Percentiles rank a stretch among this genome's conserved stretches.
These are phyloP conservation scores for Fusarium palustre DNA, from an alignment of 2,329 filamentous ascomycete species.

Conservation along the genomic window DNA sequence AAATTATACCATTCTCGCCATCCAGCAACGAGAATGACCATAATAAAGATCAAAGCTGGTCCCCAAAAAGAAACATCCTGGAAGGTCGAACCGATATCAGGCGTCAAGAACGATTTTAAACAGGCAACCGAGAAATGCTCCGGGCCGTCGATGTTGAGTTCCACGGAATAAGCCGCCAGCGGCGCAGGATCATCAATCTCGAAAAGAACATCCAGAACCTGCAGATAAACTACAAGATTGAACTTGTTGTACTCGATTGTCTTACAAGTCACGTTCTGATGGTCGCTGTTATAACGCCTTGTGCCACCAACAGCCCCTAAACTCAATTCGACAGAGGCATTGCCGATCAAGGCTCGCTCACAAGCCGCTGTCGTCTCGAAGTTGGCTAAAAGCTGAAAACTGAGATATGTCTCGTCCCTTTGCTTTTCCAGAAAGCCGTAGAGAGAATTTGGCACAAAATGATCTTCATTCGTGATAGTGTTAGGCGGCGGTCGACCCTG, in stretches of 20 bases:
- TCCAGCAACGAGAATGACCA: conserved; percentile 35
- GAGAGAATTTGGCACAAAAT: conserved; percentile 9
- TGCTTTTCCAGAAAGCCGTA: conserved; percentile 8
- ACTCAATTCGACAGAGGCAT: conserved; percentile 27
- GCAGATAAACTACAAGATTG: not conserved
- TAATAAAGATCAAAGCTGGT: conserved; percentile 15
- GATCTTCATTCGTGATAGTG: not conserved
- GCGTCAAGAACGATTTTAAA: conserved; percentile 32
- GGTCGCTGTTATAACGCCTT: conserved; percentile 25
- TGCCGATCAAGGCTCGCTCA: conserved; percentile 2
- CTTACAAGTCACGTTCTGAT: conserved; percentile 36
- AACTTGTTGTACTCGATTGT: not conserved
- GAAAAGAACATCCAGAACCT: conserved; percentile 12
- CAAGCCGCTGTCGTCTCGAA: conserved; percentile 18
- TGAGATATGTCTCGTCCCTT: conserved; percentile 16
- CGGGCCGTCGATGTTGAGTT: conserved; percentile 31
- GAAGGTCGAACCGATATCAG: conserved; percentile 21
- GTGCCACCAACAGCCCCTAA: conserved; percentile 34
- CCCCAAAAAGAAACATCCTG: conserved; percentile 28
- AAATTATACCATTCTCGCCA: conserved; percentile 32
- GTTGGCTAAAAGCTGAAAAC: not conserved
- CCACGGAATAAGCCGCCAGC: conserved; percentile 35
- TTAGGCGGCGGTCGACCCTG: not conserved
- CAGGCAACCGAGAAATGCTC: conserved; percentile 32
- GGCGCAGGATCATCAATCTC: conserved; percentile 48